Evolutionary conservation across 495 filamentous ascomycete species (phyloP), one percentile per base, ranked within the genome.

Genomic region (Lasiosphaeris hirsuta): DNA sequence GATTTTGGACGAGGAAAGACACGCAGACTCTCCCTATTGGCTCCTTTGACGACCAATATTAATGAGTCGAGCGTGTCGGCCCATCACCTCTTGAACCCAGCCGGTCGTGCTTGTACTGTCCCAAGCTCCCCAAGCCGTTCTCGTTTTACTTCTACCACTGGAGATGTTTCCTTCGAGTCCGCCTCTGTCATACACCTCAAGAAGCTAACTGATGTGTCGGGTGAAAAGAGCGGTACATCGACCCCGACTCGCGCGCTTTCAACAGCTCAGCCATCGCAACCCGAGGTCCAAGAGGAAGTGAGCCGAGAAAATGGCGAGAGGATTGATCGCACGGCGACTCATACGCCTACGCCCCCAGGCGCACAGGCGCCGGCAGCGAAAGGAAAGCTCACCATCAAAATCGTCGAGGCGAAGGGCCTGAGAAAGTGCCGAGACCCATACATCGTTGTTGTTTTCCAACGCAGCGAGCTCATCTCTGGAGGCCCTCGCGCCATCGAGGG

Each of bases 401-500:
- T 98, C 34, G 76, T 84, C 53, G 90, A 96, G 72, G 94, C 87
- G 35, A 82, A 89, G 63, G 90, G 89, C 3, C 72, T 98, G 23
- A 81, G 87, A 50, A 89, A 86, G 10, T 90, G 91, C 67, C 81
- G 83, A 39, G 88, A 96, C 64, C 94, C 94, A 2, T 98, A 97
- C 66, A 91, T 96, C 17, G 92, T 98, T 11, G 96, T 91, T 41
- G 92, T 96, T 19, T 98, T 97, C 64, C 94, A 98, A 68, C 90
- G 90, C 71, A 94, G 92, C 64, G 95, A 98, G 68, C 87, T 92
- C 62, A 96, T 98, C 49, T 97, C 94, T 9, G 88, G 86, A 56
- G 90, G 90, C 10, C 90, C 91, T 41, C 84, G 65, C 15, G 65
- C 68, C 2, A 73, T 72, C 15, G 72, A 77, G 19, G 79, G 83